A percentile compares a stretch with the other conserved stretches of the same genome.
Evolutionary conservation across 768 basidiomycete genomes (phyloP).

Genomic region (Amanita pseudoporphyria): DNA sequence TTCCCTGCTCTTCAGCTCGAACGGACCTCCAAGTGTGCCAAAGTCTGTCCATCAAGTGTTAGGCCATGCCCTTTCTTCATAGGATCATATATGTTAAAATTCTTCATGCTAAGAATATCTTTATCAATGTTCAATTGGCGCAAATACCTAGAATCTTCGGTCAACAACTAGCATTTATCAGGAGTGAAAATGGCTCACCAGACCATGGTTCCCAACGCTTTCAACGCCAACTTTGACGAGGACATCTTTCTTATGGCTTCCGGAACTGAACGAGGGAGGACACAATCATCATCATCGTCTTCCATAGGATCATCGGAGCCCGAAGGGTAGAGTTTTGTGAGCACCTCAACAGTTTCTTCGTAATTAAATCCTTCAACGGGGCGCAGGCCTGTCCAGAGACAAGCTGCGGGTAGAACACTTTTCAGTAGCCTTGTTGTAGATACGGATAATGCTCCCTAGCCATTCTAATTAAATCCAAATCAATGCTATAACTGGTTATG

Average conservation of each 20-base stretch:
- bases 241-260: slow-evolving; percentile 68
- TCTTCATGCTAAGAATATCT: slow-evolving; percentile 90
- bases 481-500: not conserved
- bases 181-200: slow-evolving; percentile 43
- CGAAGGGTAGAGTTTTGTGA: slow-evolving; percentile 58
- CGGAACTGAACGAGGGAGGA: slow-evolving; percentile 44
- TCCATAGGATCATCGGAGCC: slow-evolving; percentile 23
- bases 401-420: slow-evolving; percentile 64
- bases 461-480: not conserved
- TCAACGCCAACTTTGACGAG: slow-evolving; percentile 56
- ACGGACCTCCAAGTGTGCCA: slow-evolving; percentile 85
- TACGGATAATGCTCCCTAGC: slow-evolving; percentile 78
- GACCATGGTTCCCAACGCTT: slow-evolving; percentile 85
- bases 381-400: slow-evolving; percentile 85
- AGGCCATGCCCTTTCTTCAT: slow-evolving; percentile 84
- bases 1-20: slow-evolving; percentile 1
- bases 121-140: slow-evolving; percentile 93
- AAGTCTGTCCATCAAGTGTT: slow-evolving; percentile 87
- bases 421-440: slow-evolving; percentile 78
- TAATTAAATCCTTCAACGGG: slow-evolving; percentile 76
- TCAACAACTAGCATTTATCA: slow-evolving; percentile 17
- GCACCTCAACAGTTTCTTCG: slow-evolving; percentile 56
- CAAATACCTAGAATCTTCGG: slow-evolving; percentile 51
- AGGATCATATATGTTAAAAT: slow-evolving; percentile 96
- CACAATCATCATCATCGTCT: slow-evolving; percentile 26